phyloP scores from a whole-genome alignment of 106 monocot species.

The Phalaenopsis equestris region DNA sequence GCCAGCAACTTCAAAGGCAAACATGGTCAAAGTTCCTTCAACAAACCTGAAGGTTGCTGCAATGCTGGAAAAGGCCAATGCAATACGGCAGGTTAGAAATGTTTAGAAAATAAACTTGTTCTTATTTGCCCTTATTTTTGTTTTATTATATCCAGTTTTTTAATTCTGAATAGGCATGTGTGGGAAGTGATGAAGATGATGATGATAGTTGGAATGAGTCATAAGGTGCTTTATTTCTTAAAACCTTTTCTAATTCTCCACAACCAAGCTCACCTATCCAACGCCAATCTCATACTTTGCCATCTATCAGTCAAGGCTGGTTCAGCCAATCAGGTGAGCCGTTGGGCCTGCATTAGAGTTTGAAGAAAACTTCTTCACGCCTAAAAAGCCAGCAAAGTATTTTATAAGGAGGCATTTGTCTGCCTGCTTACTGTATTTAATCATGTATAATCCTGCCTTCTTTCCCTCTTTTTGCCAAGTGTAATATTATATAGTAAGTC shows the following conservation, averaged over 20 bases:
- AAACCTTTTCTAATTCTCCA: neutral
- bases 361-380: neutral
- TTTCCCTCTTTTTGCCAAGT: constrained; percentile 3
- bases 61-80: constrained; percentile 93
- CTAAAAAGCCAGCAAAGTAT: neutral
- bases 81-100: constrained; percentile 68
- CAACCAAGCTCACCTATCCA: constrained; percentile 1
- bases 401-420: neutral
- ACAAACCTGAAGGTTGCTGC: constrained; percentile 88
- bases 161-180: constrained; percentile 54
- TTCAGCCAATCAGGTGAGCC: constrained; percentile 1
- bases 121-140: neutral
- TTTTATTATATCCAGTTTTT: neutral
- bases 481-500: neutral
- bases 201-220: constrained; percentile 62
- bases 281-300: constrained; percentile 9
- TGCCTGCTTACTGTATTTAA: neutral
- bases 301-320: neutral
- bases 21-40: constrained; percentile 38
- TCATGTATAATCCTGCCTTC: constrained; percentile 8
- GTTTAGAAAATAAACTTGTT: neutral
- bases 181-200: constrained; percentile 80
- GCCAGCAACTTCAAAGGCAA: constrained; percentile 43
- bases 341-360: neutral
- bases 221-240: constrained; percentile 7